Conservation (phyloP, 371 early-diverging fungal species). For the Smittium mucronatum region DNA sequence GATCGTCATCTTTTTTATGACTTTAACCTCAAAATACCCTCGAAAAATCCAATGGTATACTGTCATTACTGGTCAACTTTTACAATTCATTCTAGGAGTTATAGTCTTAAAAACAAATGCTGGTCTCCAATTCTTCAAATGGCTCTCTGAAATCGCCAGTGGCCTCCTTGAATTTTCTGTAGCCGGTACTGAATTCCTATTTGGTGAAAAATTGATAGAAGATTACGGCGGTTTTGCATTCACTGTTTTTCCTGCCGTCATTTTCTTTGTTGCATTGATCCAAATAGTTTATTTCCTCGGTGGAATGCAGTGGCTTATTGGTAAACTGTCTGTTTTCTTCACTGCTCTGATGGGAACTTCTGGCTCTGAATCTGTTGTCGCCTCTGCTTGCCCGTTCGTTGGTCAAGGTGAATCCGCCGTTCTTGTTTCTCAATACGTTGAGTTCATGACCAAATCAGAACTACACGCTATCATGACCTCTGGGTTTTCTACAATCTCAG, state of each 20-base stretch:
- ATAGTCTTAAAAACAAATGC: conserved; percentile 64
- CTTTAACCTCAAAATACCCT: conserved; percentile 46
- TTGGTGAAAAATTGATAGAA: conserved; percentile 37
- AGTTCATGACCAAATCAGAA: conserved; percentile 73
- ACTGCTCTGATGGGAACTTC: conserved; percentile 60
- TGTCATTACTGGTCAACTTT: conserved; percentile 51
- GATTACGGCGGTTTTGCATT: conserved; percentile 43
- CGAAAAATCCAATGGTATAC: conserved; percentile 59
- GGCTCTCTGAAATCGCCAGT: conserved; percentile 49
- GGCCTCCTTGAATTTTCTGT: conserved; percentile 50
- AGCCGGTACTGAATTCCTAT: conserved; percentile 53
- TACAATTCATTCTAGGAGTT: conserved; percentile 69
- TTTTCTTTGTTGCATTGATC: conserved; percentile 78
- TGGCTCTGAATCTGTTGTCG: conserved; percentile 79
- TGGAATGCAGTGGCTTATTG: conserved; percentile 69
- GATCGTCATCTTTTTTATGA: conserved; percentile 42
- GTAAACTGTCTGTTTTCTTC: conserved; percentile 52
- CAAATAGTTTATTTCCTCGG: conserved; percentile 75
- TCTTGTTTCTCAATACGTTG: conserved; percentile 66
- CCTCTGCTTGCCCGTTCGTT: conserved; percentile 68
- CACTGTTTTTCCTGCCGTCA: conserved; percentile 64
- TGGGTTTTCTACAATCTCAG: conserved; percentile 81
- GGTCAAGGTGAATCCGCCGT: conserved; percentile 79
- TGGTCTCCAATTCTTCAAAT: conserved; percentile 63
- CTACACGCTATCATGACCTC: conserved; percentile 82